Evolutionary conservation across 768 basidiomycete genomes (phyloP).

Genomic region (Podaxis pistillaris): DNA sequence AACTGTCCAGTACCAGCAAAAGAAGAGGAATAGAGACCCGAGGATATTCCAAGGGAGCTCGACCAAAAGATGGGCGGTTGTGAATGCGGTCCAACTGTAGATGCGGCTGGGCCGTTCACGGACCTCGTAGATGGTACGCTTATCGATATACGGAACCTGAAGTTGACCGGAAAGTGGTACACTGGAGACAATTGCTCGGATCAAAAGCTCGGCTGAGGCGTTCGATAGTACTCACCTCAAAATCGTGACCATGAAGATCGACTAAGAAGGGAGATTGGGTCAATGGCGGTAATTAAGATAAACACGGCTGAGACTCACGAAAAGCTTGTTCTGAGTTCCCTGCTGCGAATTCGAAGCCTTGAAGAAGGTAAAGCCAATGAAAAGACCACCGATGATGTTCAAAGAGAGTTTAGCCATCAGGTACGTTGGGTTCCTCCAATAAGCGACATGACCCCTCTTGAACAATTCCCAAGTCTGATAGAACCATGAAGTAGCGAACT

Average conservation of each 20-base stretch:
- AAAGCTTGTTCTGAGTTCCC: constrained; percentile 65
- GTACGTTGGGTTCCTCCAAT: constrained; percentile 62
- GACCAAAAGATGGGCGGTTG: constrained; percentile 52
- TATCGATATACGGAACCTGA: constrained; percentile 56
- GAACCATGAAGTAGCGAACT: constrained; percentile 54
- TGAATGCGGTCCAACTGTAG: constrained; percentile 62
- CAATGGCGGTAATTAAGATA: background rate
- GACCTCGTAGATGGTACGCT: constrained; percentile 63
- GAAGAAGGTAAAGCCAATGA: constrained; percentile 67
- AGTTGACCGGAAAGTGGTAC: constrained; percentile 63
- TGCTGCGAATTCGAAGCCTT: constrained; percentile 50
- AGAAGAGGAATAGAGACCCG: constrained; percentile 55
- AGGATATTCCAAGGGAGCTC: constrained; percentile 64
- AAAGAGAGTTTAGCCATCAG: constrained; percentile 56
- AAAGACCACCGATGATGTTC: constrained; percentile 52
- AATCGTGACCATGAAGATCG: constrained; percentile 58
- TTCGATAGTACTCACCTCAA: constrained; percentile 23
- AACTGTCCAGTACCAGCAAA: constrained; percentile 73
- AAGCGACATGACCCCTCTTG: constrained; percentile 40
- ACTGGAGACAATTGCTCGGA: constrained; percentile 18
- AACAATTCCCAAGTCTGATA: constrained; percentile 46
- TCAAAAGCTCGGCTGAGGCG: background rate
- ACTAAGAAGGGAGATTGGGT: constrained; percentile 24
- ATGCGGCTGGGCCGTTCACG: constrained; percentile 66
- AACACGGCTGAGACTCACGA: constrained; percentile 38